A percentile compares a stretch with the other conserved stretches of the same genome.
Conservation (phyloP, 2,329 filamentous ascomycete species). For the Shiraia bambusicola region DNA sequence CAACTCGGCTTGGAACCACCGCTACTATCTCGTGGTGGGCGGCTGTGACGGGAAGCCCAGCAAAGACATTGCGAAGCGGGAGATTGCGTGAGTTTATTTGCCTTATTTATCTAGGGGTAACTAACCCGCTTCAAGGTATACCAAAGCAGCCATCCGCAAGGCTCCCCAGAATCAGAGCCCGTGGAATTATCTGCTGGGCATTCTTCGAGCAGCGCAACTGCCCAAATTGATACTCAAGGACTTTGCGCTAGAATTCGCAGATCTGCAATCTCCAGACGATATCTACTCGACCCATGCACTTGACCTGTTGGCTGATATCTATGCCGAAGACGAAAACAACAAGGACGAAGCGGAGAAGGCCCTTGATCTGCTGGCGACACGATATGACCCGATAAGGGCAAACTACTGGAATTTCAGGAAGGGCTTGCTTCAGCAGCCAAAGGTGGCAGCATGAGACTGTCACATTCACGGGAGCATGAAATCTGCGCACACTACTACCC, state of each 20-base stretch:
- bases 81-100: conserved; percentile 61
- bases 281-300: conserved; percentile 65
- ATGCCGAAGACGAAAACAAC: conserved; percentile 54
- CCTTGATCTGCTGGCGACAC: conserved; percentile 72
- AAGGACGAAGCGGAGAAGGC: conserved; percentile 67
- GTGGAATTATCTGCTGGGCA: conserved; percentile 88
- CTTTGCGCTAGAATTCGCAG: conserved; percentile 58
- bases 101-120: conserved; percentile 9
- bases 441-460: conserved; percentile 22
- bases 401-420: conserved; percentile 90
- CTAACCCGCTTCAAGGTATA: conserved; percentile 45
- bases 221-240: conserved; percentile 52
- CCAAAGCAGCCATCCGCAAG: conserved; percentile 69
- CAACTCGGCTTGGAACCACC: conserved; percentile 97
- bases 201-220: conserved; percentile 65
- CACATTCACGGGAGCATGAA: conserved; percentile 4
- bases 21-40: conserved; percentile 88
- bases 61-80: conserved; percentile 66
- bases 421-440: conserved; percentile 28
- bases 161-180: conserved; percentile 93
- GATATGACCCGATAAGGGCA: conserved; percentile 86
- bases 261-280: conserved; percentile 50
- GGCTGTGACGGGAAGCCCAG: conserved; percentile 47
- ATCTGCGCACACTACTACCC: conserved; percentile 24
- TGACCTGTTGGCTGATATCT: conserved; percentile 71